Base-by-base conservation (phyloP, 495 filamentous ascomycete genomes). In the Hyaloscypha hepaticicola region DNA sequence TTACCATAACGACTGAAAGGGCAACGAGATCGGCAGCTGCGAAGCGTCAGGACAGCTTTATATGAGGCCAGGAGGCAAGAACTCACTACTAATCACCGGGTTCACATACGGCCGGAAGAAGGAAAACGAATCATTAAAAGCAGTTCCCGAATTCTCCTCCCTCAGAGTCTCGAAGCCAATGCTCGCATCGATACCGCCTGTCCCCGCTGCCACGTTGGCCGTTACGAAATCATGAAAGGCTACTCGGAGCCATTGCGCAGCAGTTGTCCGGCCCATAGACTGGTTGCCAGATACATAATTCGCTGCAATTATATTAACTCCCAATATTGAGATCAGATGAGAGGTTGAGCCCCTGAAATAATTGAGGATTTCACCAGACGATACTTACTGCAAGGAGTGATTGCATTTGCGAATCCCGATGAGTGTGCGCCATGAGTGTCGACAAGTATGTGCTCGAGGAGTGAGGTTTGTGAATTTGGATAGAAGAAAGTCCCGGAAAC, bases 381-480 rank as follows among this genome's bases (percentile, higher is more conserved):
- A 29, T 29, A 25, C 34, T 38, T 65, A 9, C 67, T 69, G 60
- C 73, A 76, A 4, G 73, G 73, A 27, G 74, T 76, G 50, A 76
- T 72, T 21, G 71, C 73, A 21, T 69, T 58, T 0, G 70, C 70
- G 56, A 77, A 77, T 34, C 72, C 74, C 22, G 72, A 73, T 0
- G 73, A 67, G 48, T 75, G 70, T 0, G 72, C 70, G 11, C 68
- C 75, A 68, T 71, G 66, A 61, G 71, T 73, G 52, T 74, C 73
- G 19, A 77, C 73, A 7, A 75, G 60, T 25, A 77, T 72, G 38
- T 74, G 73, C 58, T 77, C 75, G 1, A 77, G 45, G 4, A 66
- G 55, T 8, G 72, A 73, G 1, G 57, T 53, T 16, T 71, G 69
- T 1, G 70, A 57, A 38, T 31, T 68, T 26, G 73, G 75, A 25